These are phyloP conservation scores for Adansonia madagascariensis DNA, from an alignment of 441 rosid species.

Conservation along the genomic window DNA sequence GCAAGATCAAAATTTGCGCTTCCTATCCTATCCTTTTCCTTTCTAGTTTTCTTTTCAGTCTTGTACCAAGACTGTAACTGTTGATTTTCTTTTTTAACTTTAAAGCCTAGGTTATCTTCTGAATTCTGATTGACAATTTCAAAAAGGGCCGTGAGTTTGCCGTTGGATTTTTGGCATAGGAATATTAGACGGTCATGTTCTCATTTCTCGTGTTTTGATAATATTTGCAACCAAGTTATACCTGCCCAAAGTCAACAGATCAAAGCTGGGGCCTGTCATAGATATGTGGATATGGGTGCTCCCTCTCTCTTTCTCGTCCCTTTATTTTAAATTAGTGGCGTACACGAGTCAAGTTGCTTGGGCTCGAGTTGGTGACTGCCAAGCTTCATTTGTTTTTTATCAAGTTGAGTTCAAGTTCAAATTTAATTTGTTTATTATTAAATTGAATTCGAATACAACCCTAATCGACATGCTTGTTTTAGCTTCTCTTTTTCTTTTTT, in stretches of 20 bases:
- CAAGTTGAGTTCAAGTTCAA: no score
- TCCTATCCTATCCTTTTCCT: background rate
- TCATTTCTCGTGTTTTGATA: background rate
- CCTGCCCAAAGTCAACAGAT: constrained; percentile 69
- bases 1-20: background rate
- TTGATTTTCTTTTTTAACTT: background rate
- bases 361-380: no score
- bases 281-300: constrained; percentile 91
- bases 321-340: no score
- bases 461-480: background rate
- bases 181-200: background rate
- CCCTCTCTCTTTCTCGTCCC: background rate
- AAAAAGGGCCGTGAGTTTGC: background rate
- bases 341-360: no score
- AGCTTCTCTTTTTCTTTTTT: constrained; percentile 10
- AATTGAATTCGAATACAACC: no score
- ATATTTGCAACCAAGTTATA: constrained; percentile 70
- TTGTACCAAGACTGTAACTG: background rate
- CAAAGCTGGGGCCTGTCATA: constrained; percentile 65
- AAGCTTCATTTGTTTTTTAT: no score
- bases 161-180: no score
- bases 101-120: background rate
- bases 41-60: background rate
- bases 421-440: no score
- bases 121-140: background rate